Evolutionary conservation across 495 filamentous ascomycete genomes (phyloP).

Genomic region (Paragyromitra xinjiangensis): DNA sequence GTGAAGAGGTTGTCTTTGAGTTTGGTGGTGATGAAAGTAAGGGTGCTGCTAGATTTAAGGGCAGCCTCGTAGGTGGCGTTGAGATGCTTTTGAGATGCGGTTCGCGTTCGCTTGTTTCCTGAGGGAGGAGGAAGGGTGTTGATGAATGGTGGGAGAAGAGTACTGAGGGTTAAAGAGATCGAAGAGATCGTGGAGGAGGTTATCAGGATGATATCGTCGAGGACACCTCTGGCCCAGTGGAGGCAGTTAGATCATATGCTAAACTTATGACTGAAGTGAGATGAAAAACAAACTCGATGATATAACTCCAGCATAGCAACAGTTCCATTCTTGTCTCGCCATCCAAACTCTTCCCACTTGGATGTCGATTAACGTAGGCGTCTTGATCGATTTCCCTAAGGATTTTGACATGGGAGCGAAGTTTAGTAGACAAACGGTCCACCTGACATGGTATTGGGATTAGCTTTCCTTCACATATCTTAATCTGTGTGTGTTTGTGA

Average conservation of each 20-base stretch:
- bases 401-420: not conserved
- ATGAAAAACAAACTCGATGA: not conserved
- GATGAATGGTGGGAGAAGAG: not conserved
- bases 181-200: not conserved
- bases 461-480: not conserved
- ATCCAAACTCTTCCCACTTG: not conserved
- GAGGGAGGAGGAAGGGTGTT: not conserved
- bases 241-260: not conserved
- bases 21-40: not conserved
- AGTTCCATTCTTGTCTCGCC: conserved; percentile 3
- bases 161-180: not conserved
- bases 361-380: not conserved
- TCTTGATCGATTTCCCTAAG: not conserved
- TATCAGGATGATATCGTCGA: conserved; percentile 5
- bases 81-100: not conserved
- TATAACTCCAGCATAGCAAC: not conserved
- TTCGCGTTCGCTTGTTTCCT: not conserved
- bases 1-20: not conserved
- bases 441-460: not conserved
- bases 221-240: not conserved
- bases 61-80: not conserved
- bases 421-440: not conserved
- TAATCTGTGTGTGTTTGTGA: not conserved
- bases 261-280: not conserved
- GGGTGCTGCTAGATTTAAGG: not conserved